These are phyloP conservation scores for Monoraphidium neglectum DNA, from an alignment of 139 green algal genomes.

Conservation along the genomic window DNA sequence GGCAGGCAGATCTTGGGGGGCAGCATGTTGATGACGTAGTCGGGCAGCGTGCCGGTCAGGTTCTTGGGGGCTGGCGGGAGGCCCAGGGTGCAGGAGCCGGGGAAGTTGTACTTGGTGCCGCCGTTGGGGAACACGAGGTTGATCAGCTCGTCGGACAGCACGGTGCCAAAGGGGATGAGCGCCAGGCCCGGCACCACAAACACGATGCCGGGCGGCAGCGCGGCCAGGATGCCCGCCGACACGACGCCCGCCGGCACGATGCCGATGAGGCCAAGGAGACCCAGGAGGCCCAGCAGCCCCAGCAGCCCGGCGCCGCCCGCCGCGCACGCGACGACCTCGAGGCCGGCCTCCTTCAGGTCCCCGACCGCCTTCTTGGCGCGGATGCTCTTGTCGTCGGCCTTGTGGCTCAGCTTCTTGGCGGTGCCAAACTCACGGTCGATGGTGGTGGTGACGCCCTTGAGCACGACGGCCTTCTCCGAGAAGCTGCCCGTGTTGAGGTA, in stretches of 20 bases:
- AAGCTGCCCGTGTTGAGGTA: too few relatives aligned
- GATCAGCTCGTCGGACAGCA: neutral
- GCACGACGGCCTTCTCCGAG: too few relatives aligned
- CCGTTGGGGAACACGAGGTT: neutral
- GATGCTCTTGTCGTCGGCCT: too few relatives aligned
- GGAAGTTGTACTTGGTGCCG: neutral
- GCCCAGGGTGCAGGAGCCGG: neutral
- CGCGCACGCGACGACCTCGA: too few relatives aligned
- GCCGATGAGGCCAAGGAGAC: slow-evolving; percentile 21
- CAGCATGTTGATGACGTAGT: neutral
- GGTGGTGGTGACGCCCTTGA: too few relatives aligned
- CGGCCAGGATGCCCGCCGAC: neutral
- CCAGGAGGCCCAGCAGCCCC: slow-evolving; percentile 25
- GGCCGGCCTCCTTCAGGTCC: too few relatives aligned
- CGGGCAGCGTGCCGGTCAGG: neutral
- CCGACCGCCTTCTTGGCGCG: too few relatives aligned
- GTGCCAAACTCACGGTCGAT: too few relatives aligned
- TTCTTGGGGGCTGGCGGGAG: neutral
- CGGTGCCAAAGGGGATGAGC: slow-evolving; percentile 4
- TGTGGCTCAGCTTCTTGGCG: too few relatives aligned
- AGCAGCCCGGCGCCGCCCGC: neutral
- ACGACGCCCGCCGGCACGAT: neutral
- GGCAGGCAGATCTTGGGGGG: slow-evolving; percentile 12
- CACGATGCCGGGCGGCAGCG: neutral
- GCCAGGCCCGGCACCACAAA: slow-evolving; percentile 13